Percentiles rank a stretch among this genome's conserved stretches.
These are phyloP conservation scores for Colletotrichum incanum DNA, from an alignment of 2,329 filamentous ascomycete genomes.

Conservation along the genomic window DNA sequence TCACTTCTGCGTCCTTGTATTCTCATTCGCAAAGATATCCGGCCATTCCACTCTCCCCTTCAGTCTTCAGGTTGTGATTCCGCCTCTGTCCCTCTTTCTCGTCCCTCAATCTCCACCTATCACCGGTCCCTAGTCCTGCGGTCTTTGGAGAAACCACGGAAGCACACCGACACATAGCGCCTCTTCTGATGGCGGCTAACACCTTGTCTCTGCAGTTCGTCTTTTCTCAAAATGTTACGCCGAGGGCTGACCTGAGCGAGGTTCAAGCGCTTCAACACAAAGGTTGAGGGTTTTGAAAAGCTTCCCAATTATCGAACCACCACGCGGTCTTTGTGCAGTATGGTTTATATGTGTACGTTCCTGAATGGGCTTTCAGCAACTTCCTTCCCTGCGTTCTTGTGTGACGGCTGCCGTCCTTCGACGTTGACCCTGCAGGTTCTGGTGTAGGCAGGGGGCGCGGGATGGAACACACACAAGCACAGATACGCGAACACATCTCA, in stretches of 20 bases:
- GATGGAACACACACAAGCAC: conserved; percentile 11
- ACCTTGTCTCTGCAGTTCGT: neutral
- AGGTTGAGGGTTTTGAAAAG: neutral
- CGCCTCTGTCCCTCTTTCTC: neutral
- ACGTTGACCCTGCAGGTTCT: conserved; percentile 3
- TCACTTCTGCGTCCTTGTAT: neutral
- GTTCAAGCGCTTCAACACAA: neutral
- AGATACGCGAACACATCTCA: no score
- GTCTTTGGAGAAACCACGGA: neutral
- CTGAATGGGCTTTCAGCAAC: fast-evolving
- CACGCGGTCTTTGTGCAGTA: neutral
- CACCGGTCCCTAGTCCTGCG: neutral
- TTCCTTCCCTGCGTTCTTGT: no score
- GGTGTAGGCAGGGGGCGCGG: conserved; percentile 15
- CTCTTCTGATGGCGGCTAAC: neutral
- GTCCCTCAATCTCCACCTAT: neutral
- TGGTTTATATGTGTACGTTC: neutral
- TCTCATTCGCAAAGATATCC: neutral
- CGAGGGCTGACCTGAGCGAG: neutral
- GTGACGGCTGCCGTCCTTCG: no score
- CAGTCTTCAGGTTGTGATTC: neutral
- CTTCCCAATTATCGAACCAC: neutral
- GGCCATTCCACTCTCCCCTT: neutral
- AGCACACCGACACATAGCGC: neutral
- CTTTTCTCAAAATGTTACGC: neutral